A percentile compares a stretch with the other conserved stretches of the same genome.
phyloP scores from a whole-genome alignment of 2,329 filamentous ascomycete genomes.

The Fusarium heterosporum region DNA sequence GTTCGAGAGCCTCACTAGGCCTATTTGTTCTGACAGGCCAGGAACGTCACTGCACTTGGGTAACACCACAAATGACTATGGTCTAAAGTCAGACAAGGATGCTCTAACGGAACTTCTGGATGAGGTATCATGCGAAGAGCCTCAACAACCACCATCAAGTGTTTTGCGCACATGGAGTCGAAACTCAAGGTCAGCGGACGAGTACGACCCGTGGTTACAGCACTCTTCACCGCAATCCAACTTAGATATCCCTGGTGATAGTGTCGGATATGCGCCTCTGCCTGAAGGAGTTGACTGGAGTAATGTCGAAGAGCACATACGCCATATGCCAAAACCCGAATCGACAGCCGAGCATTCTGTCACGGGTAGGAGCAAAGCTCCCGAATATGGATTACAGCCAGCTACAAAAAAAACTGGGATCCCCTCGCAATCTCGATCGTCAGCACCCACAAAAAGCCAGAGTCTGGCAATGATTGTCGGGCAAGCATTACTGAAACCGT shows the following conservation, averaged over 20 bases:
- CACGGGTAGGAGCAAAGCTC: conserved; percentile 4
- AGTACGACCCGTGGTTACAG: conserved; percentile 54
- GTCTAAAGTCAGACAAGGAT: conserved; percentile 27
- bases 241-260: neutral
- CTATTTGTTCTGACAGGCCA: neutral
- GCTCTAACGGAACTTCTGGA: conserved; percentile 30
- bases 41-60: neutral
- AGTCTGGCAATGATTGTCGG: neutral
- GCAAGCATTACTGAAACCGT: conserved; percentile 30
- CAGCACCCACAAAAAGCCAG: conserved; percentile 12
- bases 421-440: conserved; percentile 5
- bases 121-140: conserved; percentile 10
- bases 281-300: conserved; percentile 58
- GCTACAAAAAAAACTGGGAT: neutral
- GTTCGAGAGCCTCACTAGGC: conserved; percentile 15
- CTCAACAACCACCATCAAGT: conserved; percentile 47
- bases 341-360: conserved; percentile 1
- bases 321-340: conserved; percentile 5
- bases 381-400: neutral
- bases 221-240: conserved; percentile 48
- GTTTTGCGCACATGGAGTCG: conserved; percentile 50
- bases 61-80: conserved; percentile 6
- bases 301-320: conserved; percentile 40
- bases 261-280: conserved; percentile 36
- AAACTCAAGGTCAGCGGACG: conserved; percentile 50